Evolutionary conservation across 345 rosid genomes (phyloP).

Genomic region (Raphanus raphanistrum): DNA sequence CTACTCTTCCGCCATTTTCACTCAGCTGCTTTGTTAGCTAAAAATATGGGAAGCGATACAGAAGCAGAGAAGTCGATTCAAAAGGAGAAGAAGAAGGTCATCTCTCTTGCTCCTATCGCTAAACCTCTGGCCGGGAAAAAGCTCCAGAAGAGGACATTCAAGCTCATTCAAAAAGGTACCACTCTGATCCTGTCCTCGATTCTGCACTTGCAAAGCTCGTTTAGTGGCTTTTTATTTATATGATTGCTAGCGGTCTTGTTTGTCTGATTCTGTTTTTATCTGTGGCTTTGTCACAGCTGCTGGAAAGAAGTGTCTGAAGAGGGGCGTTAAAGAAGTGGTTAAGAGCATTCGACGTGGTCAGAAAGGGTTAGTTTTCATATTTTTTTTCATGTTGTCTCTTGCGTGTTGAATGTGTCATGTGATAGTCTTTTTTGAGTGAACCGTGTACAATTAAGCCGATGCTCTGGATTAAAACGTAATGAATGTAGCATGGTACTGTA

Average conservation of each 20-base stretch:
- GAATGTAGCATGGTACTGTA: slow-evolving; percentile 64
- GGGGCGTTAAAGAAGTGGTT: slow-evolving; percentile 98
- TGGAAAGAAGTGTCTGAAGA: slow-evolving; percentile 86
- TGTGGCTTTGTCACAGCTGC: slow-evolving; percentile 53
- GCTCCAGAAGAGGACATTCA: slow-evolving; percentile 78
- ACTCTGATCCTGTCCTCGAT: not conserved
- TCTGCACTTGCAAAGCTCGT: not conserved
- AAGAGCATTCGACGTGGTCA: slow-evolving; percentile 85
- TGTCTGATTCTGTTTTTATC: not conserved
- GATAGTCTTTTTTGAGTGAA: not conserved
- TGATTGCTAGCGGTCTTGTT: not conserved
- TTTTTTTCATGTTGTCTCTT: not conserved
- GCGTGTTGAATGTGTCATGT: not conserved
- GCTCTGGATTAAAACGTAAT: slow-evolving; percentile 47
- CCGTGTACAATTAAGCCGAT: slow-evolving; percentile 50
- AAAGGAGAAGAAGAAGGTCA: slow-evolving; percentile 63
- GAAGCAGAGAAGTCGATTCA: slow-evolving; percentile 62
- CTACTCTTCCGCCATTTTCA: slow-evolving; percentile 20
- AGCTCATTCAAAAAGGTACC: slow-evolving; percentile 83
- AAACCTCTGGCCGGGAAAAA: slow-evolving; percentile 93
- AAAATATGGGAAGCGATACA: slow-evolving; percentile 73
- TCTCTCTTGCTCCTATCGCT: slow-evolving; percentile 78
- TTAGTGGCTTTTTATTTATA: not conserved
- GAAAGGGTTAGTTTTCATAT: slow-evolving; percentile 61
- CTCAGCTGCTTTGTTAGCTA: not conserved